Evolutionary conservation across 306 rosid species (phyloP), one percentile per base, ranked within the genome.

Genomic region (Hippophae tibetana): DNA sequence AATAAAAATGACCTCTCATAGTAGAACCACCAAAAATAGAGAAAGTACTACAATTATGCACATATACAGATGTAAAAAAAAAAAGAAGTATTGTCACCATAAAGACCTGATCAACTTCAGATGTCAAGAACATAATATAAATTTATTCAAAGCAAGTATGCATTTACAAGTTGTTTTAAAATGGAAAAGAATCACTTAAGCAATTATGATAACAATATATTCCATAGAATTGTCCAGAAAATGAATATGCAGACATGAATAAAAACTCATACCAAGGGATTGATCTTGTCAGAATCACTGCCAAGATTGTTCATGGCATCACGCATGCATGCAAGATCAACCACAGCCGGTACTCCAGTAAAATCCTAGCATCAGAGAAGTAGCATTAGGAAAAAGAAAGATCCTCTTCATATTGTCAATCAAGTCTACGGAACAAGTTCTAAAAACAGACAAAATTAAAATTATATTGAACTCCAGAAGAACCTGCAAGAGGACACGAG

Each of bases 221-320:
- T 43, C 9, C 51, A 47, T 46, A 68, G 31, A 55, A 58, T 58
- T 45, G 52, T 62, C 61, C 58, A 63, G 23, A 47, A 23, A 41
- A 68, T 27, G 57, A 41, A 68, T 23, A 54, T 54, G 62, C 58
- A 12, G 5, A 12, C 13, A 51, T 47, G 13, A 69, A 46, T 47
- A 52, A 27, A 26, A 64, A 58, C 9, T 44, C 57, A 48, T 79
- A 87, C 97, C 89, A 90, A 67, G n/a, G 97, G 97, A 72, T 90
- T 87, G 44, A 90, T 90, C 76, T 87, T 87, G 67, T 87, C 71
- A 42, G 97, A 87, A 79, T 90, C 89, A 57, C 95, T 81, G 48
- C 97, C 94, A 56, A 90, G 95, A 54, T 72, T 84, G 81, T 87
- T 90, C 97, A 90, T 82, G 62, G 97, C 97, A 56, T 90, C 95